phyloP scores from a whole-genome alignment of 768 basidiomycete genomes.

The Asterophora parasitica region DNA sequence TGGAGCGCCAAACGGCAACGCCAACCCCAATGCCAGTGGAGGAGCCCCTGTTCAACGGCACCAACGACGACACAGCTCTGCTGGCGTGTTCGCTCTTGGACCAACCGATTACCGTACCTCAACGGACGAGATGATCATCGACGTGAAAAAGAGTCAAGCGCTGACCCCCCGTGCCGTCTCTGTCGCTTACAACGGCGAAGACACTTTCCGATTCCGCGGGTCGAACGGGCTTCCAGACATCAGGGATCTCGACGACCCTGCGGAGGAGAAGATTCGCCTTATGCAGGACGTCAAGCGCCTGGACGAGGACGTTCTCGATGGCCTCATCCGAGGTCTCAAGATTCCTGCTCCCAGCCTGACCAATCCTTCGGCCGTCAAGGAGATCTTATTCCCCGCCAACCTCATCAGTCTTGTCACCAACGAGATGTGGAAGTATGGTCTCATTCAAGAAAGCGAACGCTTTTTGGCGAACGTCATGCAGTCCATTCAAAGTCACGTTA shows the following conservation, averaged over 20 bases:
- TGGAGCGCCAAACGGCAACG: slow-evolving; percentile 35
- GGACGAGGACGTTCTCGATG: slow-evolving; percentile 91
- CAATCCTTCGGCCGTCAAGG: slow-evolving; percentile 91
- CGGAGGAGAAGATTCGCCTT: slow-evolving; percentile 91
- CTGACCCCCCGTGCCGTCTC: slow-evolving; percentile 81
- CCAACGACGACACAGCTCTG: slow-evolving; percentile 82
- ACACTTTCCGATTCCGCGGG: slow-evolving; percentile 59
- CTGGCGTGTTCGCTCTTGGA: slow-evolving; percentile 64
- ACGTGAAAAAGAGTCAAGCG: slow-evolving; percentile 65
- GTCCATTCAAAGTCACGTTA: slow-evolving; percentile 93
- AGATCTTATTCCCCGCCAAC: slow-evolving; percentile 98
- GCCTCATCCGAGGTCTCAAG: slow-evolving; percentile 86
- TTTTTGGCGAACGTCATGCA: slow-evolving; percentile 99
- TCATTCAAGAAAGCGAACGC: slow-evolving; percentile 94
- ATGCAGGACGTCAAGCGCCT: slow-evolving; percentile 87
- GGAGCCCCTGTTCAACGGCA: slow-evolving; percentile 43
- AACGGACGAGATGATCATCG: slow-evolving; percentile 72
- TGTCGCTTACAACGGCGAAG: slow-evolving; percentile 82
- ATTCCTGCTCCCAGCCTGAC: slow-evolving; percentile 87
- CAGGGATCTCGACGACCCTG: slow-evolving; percentile 76
- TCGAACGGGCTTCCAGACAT: slow-evolving; percentile 67
- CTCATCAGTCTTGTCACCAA: slow-evolving; percentile 97
- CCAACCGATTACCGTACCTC: slow-evolving; percentile 66
- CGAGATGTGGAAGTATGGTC: slow-evolving; percentile 99
- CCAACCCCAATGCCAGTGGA: slow-evolving; percentile 22